phyloP scores from a whole-genome alignment of 2,329 filamentous ascomycete species.

The Fusarium dlaminii region DNA sequence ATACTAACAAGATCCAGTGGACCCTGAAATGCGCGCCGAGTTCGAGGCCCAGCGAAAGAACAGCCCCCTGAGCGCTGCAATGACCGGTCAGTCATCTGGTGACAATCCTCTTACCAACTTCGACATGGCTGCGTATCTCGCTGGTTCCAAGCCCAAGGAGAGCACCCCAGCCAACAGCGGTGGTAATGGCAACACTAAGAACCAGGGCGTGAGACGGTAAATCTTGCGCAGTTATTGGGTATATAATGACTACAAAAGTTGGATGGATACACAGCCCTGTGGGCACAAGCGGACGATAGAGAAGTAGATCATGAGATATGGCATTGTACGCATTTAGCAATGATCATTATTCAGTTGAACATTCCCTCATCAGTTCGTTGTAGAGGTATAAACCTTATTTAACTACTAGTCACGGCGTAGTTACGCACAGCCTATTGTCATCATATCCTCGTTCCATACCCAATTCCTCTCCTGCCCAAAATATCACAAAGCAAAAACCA shows the following conservation, averaged over 20 bases:
- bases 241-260: neutral
- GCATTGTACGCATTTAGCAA: neutral
- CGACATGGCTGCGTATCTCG: constrained; percentile 71
- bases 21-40: constrained; percentile 92
- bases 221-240: neutral
- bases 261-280: neutral
- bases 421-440: neutral
- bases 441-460: neutral
- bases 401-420: neutral
- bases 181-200: constrained; percentile 45
- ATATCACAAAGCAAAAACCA: constrained; percentile 13
- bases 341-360: neutral
- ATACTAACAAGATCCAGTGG: constrained; percentile 69
- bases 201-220: constrained; percentile 54
- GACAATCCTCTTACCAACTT: constrained; percentile 63
- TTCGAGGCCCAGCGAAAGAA: constrained; percentile 90
- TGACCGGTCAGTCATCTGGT: constrained; percentile 49
- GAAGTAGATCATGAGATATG: constrained; percentile 4
- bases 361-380: neutral
- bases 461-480: neutral
- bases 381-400: neutral
- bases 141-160: constrained; percentile 62
- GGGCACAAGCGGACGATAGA: neutral
- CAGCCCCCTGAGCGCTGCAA: constrained; percentile 70
- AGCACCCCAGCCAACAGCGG: constrained; percentile 34